Evolutionary conservation across 352 stramenopile genomes (phyloP).

Genomic region (Phytopythium litorale): DNA sequence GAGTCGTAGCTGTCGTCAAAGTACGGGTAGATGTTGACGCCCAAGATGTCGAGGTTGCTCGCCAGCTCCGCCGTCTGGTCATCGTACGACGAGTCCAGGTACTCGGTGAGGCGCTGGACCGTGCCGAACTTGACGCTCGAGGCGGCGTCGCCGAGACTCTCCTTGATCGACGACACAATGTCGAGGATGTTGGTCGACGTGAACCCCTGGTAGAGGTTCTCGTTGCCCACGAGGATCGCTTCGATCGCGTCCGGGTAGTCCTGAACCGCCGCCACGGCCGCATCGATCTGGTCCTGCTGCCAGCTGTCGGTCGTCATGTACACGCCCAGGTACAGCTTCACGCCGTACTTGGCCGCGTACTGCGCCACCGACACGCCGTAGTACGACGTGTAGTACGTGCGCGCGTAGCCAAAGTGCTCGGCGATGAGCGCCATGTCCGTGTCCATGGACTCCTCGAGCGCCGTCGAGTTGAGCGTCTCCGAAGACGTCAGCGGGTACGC

Average conservation of each 20-base stretch:
- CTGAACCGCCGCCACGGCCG: constrained; percentile 35
- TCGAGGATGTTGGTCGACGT: constrained; percentile 24
- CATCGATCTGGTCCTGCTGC: constrained; percentile 37
- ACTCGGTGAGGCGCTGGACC: constrained; percentile 50
- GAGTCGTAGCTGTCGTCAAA: constrained; percentile 52
- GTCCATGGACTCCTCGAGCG: constrained; percentile 27
- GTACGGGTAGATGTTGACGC: constrained; percentile 62
- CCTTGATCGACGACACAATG: constrained; percentile 26
- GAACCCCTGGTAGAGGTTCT: constrained; percentile 26
- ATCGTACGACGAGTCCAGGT: constrained; percentile 32
- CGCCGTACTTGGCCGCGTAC: constrained; percentile 38
- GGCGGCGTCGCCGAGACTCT: constrained; percentile 18
- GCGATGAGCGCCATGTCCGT: constrained; percentile 41
- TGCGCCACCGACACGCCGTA: constrained; percentile 40
- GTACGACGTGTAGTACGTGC: constrained; percentile 60
- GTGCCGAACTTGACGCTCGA: constrained; percentile 46
- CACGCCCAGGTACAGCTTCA: constrained; percentile 55
- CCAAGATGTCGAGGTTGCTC: constrained; percentile 38
- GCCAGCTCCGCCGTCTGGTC: constrained; percentile 23
- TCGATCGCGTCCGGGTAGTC: constrained; percentile 39
- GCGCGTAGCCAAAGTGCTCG: constrained; percentile 43
- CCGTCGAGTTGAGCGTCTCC: constrained; percentile 13
- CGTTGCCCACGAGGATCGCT: constrained; percentile 50
- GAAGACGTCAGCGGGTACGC: constrained; percentile 39
- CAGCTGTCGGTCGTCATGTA: constrained; percentile 46